Evolutionary conservation across 2,329 filamentous ascomycete species (phyloP), one percentile per base, ranked within the genome.

Genomic region (Neonectria faginata): DNA sequence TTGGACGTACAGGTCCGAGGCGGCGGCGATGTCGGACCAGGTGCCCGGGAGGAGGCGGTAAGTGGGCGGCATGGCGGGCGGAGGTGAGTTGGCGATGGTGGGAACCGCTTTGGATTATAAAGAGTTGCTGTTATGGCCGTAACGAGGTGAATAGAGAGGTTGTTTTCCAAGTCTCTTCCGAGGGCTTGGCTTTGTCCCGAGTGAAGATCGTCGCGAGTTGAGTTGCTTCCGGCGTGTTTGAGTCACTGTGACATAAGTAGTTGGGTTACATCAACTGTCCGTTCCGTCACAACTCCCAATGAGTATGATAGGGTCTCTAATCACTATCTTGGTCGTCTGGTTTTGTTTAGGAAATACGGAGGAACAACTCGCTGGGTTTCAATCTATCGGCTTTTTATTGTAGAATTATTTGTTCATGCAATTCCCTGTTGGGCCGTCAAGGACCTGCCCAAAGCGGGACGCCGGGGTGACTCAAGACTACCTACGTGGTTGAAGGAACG

Each of bases 1-100:
- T 45, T 69, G 65, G 45, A 67, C 56, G 73, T 77, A 80, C 62
- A 80, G 59, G 39, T 59, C 54, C 7, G 70, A 60, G 18, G 70
- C 64, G 59, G 64, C 66, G 20, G 64, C 54, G 31, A 77, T n/a
- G 70, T 81, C 79, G 51, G 73, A 68, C 39, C 62, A 66, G 25
- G 64, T 65, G 55, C 78, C 78, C 9, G 77, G 74, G 29, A 78
- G 78, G 67, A 80, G 57, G 54, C 57, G 68, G 60, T 72, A 75
- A 18, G 66, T 55, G 52, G 63, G 18, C 16, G 64, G 16, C 69
- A 71, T 73, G 20, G 33, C 22, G 12, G 22, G 51, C 16, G n/a
- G 41, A 1, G 39, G 5, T 41, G 39, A 14, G 29, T n/a, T 14
- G 41, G n/a, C 14, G 54, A 22, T 39, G 11, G 36, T 25, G 11